A percentile compares a stretch with the other conserved stretches of the same genome.
These are phyloP conservation scores for Trichoderma cornu-damae DNA, from an alignment of 2,329 filamentous ascomycete species.

Conservation along the genomic window DNA sequence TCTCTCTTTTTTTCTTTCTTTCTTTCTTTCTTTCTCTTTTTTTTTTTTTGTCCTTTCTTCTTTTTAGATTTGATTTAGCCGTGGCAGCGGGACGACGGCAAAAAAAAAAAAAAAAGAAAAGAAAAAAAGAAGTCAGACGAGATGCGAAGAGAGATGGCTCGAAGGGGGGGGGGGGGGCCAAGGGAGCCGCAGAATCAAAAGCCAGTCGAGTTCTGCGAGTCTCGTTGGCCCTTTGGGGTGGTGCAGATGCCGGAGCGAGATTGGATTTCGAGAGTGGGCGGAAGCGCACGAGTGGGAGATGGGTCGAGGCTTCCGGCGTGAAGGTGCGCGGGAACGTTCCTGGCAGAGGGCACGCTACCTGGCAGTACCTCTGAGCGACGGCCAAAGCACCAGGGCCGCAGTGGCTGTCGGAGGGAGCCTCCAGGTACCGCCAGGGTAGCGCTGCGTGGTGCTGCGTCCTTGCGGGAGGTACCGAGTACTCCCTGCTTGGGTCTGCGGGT, in stretches of 20 bases:
- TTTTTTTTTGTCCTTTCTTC: no score
- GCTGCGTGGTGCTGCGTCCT: no score
- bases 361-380: no score
- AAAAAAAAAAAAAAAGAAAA: no score
- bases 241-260: slow-evolving; percentile 26
- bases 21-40: no score
- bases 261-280: slow-evolving; percentile 18
- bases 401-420: background rate
- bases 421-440: no score
- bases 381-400: background rate
- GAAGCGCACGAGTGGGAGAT: slow-evolving; percentile 24
- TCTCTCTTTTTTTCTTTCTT: no score
- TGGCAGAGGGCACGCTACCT: slow-evolving; percentile 9
- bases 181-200: slow-evolving; percentile 8
- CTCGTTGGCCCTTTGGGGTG: slow-evolving; percentile 9
- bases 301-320: slow-evolving; percentile 27
- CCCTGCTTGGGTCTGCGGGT: no score
- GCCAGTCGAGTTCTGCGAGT: slow-evolving; percentile 7
- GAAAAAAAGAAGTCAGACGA: no score
- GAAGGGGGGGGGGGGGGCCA: background rate
- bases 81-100: background rate
- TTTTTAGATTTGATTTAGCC: background rate
- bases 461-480: background rate
- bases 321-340: slow-evolving; percentile 26
- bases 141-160: no score